Percentiles rank a stretch among this genome's conserved stretches.
phyloP scores from a whole-genome alignment of 2,329 filamentous ascomycete genomes.

The Diplocarpon mali region DNA sequence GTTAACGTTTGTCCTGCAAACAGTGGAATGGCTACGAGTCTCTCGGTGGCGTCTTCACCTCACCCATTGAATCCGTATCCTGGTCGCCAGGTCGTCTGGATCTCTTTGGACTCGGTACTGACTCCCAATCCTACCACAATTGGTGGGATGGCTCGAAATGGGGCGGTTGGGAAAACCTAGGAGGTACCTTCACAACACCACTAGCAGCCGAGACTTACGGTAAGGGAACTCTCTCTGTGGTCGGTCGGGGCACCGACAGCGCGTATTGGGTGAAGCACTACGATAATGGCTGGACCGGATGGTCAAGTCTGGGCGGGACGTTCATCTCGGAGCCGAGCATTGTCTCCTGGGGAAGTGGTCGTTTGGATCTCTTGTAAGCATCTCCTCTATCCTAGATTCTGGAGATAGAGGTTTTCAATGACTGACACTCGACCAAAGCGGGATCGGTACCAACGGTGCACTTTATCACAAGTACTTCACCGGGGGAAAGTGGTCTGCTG shows the following conservation, averaged over 20 bases:
- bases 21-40: slow-evolving; percentile 6
- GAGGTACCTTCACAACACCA: slow-evolving; percentile 6
- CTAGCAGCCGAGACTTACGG: slow-evolving; percentile 2
- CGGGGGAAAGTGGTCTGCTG: slow-evolving; percentile 1
- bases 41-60: slow-evolving; percentile 6
- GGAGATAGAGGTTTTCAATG: not conserved
- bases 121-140: slow-evolving; percentile 6
- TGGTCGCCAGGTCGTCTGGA: slow-evolving; percentile 16
- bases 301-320: slow-evolving; percentile 10
- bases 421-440: not conserved
- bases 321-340: slow-evolving; percentile 15
- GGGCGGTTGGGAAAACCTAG: slow-evolving; percentile 9
- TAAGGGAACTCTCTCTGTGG: slow-evolving; percentile 1
- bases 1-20: not conserved
- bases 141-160: slow-evolving; percentile 7
- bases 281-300: slow-evolving; percentile 5
- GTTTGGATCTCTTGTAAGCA: slow-evolving; percentile 16
- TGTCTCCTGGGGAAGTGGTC: slow-evolving; percentile 16
- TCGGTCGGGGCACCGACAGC: slow-evolving; percentile 7
- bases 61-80: slow-evolving; percentile 6
- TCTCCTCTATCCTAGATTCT: not conserved
- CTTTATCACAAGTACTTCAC: slow-evolving; percentile 6
- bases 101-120: slow-evolving; percentile 8
- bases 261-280: slow-evolving; percentile 2
- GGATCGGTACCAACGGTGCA: slow-evolving; percentile 13